Percentiles rank a stretch among this genome's conserved stretches.
Evolutionary conservation across 2,329 filamentous ascomycete genomes (phyloP).

Genomic region (Celoporthe dispersa): DNA sequence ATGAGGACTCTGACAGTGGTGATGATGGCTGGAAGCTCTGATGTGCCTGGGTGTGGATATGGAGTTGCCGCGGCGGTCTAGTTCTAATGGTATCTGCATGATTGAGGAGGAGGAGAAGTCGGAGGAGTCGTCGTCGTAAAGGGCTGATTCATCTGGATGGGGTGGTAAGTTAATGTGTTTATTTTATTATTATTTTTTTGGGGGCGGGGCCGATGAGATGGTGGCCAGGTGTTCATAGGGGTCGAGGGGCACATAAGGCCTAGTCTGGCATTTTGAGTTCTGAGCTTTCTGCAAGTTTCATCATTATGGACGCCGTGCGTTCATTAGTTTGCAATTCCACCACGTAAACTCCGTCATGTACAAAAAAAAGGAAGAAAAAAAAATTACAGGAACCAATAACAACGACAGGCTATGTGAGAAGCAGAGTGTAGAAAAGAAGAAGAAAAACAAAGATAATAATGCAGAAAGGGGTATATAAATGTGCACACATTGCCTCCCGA

Average conservation of each 20-base stretch:
- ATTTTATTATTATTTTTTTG: too few relatives aligned
- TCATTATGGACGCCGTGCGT: background rate
- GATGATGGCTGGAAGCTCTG: constrained; percentile 30
- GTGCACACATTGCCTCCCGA: constrained; percentile 23
- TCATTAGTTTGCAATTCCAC: background rate
- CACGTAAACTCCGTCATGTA: background rate
- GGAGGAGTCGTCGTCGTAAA: background rate
- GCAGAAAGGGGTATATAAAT: constrained; percentile 33
- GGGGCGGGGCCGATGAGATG: too few relatives aligned
- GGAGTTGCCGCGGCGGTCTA: too few relatives aligned
- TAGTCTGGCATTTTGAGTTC: background rate
- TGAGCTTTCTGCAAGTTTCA: background rate
- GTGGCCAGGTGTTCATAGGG: background rate
- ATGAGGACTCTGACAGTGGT: constrained; percentile 33
- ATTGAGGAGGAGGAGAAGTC: too few relatives aligned
- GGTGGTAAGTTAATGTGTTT: too few relatives aligned
- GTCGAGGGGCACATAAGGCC: background rate
- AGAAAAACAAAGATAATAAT: background rate
- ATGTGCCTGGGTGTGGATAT: background rate
- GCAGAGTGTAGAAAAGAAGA: constrained; percentile 12
- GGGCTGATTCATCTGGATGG: too few relatives aligned
- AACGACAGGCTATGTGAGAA: background rate
- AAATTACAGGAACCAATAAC: background rate
- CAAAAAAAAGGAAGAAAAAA: background rate
- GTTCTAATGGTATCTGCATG: too few relatives aligned